Conservation (phyloP, 805 yeast species). For the Candida maris region DNA sequence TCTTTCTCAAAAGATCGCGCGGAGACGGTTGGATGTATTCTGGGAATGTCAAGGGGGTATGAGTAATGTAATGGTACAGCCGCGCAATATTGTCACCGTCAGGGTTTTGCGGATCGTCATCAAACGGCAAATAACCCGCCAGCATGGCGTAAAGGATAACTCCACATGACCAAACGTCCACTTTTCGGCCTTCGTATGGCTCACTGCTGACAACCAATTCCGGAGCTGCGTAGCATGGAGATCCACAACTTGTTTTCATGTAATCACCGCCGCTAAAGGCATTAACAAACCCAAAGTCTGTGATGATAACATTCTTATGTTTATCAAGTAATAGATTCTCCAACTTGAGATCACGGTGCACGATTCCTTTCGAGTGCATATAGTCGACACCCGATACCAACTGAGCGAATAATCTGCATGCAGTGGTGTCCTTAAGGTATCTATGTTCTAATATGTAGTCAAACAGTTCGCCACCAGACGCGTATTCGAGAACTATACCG, state of each 20-base stretch:
- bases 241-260: constrained; percentile 94
- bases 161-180: constrained; percentile 97
- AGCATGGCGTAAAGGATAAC: constrained; percentile 94
- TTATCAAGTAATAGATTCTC: constrained; percentile 77
- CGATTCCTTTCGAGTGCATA: constrained; percentile 75
- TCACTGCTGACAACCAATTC: constrained; percentile 84
- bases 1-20: constrained; percentile 81
- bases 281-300: constrained; percentile 95
- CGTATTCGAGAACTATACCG: constrained; percentile 94
- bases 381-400: constrained; percentile 91
- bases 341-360: constrained; percentile 73
- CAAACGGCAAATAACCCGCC: constrained; percentile 95
- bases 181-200: constrained; percentile 89
- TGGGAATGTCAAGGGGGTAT: constrained; percentile 91
- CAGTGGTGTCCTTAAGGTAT: constrained; percentile 79
- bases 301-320: constrained; percentile 78
- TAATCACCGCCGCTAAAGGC: constrained; percentile 69
- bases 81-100: constrained; percentile 92
- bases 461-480: constrained; percentile 95
- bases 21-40: constrained; percentile 89
- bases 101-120: constrained; percentile 95
- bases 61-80: constrained; percentile 85
- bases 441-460: constrained; percentile 87
- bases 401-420: constrained; percentile 88
- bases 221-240: constrained; percentile 99